Evolutionary conservation across 169 alveolate species (phyloP).

Genomic region (Cryptosporidium sp.): DNA sequence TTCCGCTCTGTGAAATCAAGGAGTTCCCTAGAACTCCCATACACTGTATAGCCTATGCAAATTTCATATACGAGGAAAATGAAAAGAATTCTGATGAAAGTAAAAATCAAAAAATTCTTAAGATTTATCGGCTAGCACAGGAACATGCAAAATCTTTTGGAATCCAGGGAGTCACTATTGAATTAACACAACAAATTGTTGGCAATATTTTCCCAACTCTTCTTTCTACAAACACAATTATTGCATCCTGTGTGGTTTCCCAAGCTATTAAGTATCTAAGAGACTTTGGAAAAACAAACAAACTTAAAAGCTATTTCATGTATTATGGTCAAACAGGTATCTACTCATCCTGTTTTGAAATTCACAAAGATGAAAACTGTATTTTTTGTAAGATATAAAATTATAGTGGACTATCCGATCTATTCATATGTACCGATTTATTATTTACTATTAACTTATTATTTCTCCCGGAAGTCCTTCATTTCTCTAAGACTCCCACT

Average conservation of each 20-base stretch:
- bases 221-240: constrained; percentile 52
- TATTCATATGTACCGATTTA: not conserved
- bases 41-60: constrained; percentile 66
- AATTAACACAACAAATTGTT: constrained; percentile 30
- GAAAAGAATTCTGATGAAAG: not conserved
- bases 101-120: not conserved
- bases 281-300: not conserved
- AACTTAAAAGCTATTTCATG: constrained; percentile 15
- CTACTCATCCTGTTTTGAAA: constrained; percentile 25
- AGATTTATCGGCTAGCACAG: constrained; percentile 27
- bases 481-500: not conserved
- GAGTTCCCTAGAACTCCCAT: constrained; percentile 64
- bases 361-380: constrained; percentile 41
- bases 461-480: not conserved
- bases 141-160: constrained; percentile 61
- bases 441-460: not conserved
- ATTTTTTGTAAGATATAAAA: constrained; percentile 29
- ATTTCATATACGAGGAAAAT: constrained; percentile 18
- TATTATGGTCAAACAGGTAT: constrained; percentile 63
- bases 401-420: not conserved
- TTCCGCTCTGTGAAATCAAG: constrained; percentile 65
- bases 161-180: constrained; percentile 68
- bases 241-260: constrained; percentile 64
- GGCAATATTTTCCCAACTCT: constrained; percentile 50
- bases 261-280: not conserved